Percentiles rank a stretch among this genome's conserved stretches.
Evolutionary conservation across 2,329 filamentous ascomycete species (phyloP).

Genomic region (Hypoxylon sp.): DNA sequence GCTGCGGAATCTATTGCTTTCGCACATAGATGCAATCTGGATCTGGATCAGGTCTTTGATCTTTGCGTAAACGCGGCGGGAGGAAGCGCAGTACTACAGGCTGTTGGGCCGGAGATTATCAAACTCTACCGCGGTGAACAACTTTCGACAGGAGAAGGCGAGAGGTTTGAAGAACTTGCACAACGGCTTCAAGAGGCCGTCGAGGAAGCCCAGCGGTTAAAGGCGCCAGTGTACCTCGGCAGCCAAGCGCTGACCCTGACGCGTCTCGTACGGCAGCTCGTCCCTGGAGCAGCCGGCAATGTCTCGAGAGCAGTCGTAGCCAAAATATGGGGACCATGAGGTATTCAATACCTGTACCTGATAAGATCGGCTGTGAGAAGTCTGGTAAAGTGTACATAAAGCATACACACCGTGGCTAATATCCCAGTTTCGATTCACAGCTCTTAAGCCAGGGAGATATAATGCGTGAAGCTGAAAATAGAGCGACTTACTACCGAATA

Average conservation of each 20-base stretch:
- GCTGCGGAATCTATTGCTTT: slow-evolving; percentile 62
- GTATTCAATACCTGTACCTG: slow-evolving; percentile 18
- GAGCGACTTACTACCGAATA: slow-evolving; percentile 8
- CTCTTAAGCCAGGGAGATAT: background rate
- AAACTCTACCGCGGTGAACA: slow-evolving; percentile 53
- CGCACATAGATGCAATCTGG: slow-evolving; percentile 59
- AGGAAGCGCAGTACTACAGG: slow-evolving; percentile 59
- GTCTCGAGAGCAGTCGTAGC: slow-evolving; percentile 48
- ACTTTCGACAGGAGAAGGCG: slow-evolving; percentile 34
- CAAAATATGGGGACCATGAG: slow-evolving; percentile 50
- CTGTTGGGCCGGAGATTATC: slow-evolving; percentile 59
- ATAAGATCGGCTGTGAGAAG: background rate
- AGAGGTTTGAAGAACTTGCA: slow-evolving; percentile 52
- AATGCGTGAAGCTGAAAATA: background rate
- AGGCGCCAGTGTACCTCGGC: slow-evolving; percentile 60
- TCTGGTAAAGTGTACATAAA: background rate
- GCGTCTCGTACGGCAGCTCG: slow-evolving; percentile 50
- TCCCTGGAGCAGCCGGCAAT: slow-evolving; percentile 38
- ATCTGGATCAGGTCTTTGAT: slow-evolving; percentile 63
- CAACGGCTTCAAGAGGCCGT: slow-evolving; percentile 57
- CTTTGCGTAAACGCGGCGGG: slow-evolving; percentile 64
- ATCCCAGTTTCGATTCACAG: background rate
- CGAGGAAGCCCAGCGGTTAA: slow-evolving; percentile 61
- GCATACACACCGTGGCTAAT: background rate
- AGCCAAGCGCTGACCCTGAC: slow-evolving; percentile 59